phyloP scores from a whole-genome alignment of 2,329 filamentous ascomycete species.

The Stagonosporopsis chrysanthemi region DNA sequence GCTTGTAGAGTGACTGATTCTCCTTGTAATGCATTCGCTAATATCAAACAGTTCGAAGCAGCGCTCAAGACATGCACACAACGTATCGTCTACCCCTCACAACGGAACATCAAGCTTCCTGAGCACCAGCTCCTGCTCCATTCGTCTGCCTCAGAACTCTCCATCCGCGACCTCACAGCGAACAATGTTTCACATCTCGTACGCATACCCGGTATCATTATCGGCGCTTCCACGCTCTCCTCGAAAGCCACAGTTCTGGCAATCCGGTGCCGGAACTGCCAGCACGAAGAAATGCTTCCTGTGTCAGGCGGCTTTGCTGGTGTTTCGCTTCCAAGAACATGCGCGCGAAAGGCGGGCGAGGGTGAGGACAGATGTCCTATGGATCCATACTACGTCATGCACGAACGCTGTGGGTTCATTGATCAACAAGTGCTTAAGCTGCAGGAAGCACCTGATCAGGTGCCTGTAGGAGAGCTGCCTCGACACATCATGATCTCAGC shows the following conservation, averaged over 20 bases:
- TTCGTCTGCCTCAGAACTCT: conserved; percentile 87
- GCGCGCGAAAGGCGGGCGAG: conserved; percentile 68
- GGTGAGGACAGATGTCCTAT: conserved; percentile 85
- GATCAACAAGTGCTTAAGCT: conserved; percentile 98
- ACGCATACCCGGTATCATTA: conserved; percentile 95
- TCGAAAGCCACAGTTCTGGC: conserved; percentile 90
- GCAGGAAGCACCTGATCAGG: conserved; percentile 96
- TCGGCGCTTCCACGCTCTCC: conserved; percentile 94
- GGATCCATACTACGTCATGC: conserved; percentile 94
- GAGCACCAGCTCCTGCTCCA: conserved; percentile 95
- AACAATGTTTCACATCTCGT: conserved; percentile 94
- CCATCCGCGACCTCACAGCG: conserved; percentile 92
- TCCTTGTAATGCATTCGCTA: conserved; percentile 14
- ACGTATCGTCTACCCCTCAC: conserved; percentile 86
- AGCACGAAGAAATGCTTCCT: conserved; percentile 72
- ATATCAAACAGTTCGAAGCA: conserved; percentile 75
- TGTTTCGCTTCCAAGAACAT: conserved; percentile 81
- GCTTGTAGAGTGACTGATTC: conserved; percentile 66
- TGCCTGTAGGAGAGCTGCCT: conserved; percentile 94
- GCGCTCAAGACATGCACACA: conserved; percentile 92
- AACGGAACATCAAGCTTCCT: conserved; percentile 72
- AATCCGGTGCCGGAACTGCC: conserved; percentile 88
- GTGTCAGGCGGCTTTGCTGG: conserved; percentile 88
- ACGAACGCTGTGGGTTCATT: conserved; percentile 93
- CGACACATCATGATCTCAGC: conserved; percentile 94